Conservation (phyloP, 1,284 basidiomycete species). For the Caloboletus firmus region DNA sequence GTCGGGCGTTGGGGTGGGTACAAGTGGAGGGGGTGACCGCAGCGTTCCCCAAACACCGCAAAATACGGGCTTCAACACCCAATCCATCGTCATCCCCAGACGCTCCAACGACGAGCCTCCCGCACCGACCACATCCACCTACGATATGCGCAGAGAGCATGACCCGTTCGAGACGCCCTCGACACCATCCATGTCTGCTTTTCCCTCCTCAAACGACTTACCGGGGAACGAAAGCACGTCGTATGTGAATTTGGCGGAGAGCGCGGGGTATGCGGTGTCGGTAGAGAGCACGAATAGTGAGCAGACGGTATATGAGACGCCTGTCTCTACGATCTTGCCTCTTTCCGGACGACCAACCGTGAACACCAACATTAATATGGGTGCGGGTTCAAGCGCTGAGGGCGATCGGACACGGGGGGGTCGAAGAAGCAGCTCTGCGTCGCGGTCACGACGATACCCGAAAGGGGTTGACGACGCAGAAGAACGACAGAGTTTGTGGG, state of each 20-base stretch:
- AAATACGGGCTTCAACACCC: not conserved
- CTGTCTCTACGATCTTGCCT: constrained; percentile 11
- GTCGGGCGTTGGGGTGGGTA: not conserved
- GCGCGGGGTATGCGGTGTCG: constrained; percentile 5
- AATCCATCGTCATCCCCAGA: constrained; percentile 27
- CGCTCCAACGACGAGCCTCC: constrained; percentile 33
- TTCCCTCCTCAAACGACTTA: constrained; percentile 25
- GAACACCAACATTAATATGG: not conserved
- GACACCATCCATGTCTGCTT: constrained; percentile 31
- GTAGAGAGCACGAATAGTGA: constrained; percentile 14
- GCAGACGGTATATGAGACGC: constrained; percentile 23
- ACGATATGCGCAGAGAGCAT: constrained; percentile 1
- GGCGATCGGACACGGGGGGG: not conserved
- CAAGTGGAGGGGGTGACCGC: constrained; percentile 1
- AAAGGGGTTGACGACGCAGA: constrained; percentile 29
- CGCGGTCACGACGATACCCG: constrained; percentile 31
- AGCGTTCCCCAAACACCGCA: constrained; percentile 5
- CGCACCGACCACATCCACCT: constrained; percentile 28
- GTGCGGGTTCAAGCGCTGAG: not conserved
- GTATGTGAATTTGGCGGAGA: not conserved
- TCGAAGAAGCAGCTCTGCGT: constrained; percentile 30
- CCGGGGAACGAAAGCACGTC: constrained; percentile 5
- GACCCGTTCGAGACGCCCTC: constrained; percentile 32
- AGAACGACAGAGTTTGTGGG: constrained; percentile 30
- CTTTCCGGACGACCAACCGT: constrained; percentile 2